Evolutionary conservation across 768 basidiomycete genomes (phyloP).

Genomic region (Leccinum obscurum): DNA sequence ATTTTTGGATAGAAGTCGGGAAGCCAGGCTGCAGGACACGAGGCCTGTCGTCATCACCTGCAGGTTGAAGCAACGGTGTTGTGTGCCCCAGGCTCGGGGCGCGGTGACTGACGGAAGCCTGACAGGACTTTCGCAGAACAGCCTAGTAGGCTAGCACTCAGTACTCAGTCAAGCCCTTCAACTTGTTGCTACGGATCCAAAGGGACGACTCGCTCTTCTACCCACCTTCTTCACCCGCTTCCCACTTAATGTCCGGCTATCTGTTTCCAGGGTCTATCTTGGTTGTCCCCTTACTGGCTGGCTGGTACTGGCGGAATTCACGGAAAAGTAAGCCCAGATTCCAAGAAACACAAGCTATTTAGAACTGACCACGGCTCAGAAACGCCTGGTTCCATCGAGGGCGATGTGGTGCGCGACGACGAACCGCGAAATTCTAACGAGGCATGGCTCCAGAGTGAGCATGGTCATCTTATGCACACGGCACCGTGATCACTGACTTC

Average conservation of each 20-base stretch:
- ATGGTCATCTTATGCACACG: not conserved
- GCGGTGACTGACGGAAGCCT: no score
- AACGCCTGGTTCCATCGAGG: not conserved
- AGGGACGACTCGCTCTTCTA: no score
- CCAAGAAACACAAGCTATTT: not conserved
- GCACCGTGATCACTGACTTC: not conserved
- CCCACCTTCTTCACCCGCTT: not conserved
- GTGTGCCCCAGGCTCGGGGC: no score
- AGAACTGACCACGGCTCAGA: not conserved
- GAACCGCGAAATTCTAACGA: not conserved
- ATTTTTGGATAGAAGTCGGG: no score
- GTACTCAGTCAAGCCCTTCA: no score
- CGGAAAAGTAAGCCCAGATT: not conserved
- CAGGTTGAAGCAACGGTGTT: no score
- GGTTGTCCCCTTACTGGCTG: not conserved
- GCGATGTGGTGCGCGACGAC: not conserved
- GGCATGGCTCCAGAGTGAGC: not conserved
- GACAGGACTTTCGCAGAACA: no score
- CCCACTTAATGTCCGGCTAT: not conserved
- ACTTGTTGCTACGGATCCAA: no score
- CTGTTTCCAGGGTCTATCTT: not conserved
- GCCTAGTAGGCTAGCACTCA: no score
- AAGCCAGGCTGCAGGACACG: no score
- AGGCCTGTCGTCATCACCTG: no score
- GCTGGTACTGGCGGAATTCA: not conserved